A percentile compares a stretch with the other conserved stretches of the same genome.
Evolutionary conservation across 2,329 filamentous ascomycete species (phyloP).

Genomic region (Lasiodiplodia gonubiensis): DNA sequence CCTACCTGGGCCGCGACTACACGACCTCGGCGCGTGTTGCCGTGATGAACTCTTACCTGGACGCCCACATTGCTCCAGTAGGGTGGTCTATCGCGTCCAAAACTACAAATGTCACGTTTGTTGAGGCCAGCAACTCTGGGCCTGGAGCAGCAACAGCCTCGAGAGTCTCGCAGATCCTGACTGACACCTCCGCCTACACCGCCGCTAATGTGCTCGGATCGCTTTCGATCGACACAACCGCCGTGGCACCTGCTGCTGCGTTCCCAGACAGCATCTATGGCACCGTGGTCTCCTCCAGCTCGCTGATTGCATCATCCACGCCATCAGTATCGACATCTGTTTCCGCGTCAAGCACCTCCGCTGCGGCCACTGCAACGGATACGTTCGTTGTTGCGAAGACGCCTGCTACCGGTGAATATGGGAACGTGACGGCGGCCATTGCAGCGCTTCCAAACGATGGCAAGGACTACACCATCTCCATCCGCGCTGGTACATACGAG

Average conservation of each 20-base stretch:
- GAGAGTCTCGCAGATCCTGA: constrained; percentile 3
- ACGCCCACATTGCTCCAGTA: constrained; percentile 5
- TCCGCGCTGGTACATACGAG: constrained; percentile 61
- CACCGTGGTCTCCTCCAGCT: background rate
- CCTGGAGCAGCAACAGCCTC: background rate
- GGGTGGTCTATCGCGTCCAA: constrained; percentile 15
- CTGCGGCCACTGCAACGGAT: constrained; percentile 39
- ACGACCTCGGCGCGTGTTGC: constrained; percentile 5
- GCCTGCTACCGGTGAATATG: constrained; percentile 45
- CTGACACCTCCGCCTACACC: background rate
- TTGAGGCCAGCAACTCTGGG: constrained; percentile 8
- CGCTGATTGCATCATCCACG: constrained; percentile 27
- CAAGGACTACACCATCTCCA: constrained; percentile 60
- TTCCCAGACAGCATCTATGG: constrained; percentile 11
- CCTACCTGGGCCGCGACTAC: constrained; percentile 13
- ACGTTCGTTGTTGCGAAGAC: constrained; percentile 42
- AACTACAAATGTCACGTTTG: constrained; percentile 13
- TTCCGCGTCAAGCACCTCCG: constrained; percentile 28
- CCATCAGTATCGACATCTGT: background rate
- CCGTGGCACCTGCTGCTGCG: background rate
- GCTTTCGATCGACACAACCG: constrained; percentile 7
- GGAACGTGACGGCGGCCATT: constrained; percentile 52
- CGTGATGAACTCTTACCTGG: constrained; percentile 5
- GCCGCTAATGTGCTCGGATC: constrained; percentile 1
- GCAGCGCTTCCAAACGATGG: constrained; percentile 51